Evolutionary conservation across 2,329 filamentous ascomycete genomes (phyloP), one percentile per base, ranked within the genome.

Genomic region (Chalara sp.): DNA sequence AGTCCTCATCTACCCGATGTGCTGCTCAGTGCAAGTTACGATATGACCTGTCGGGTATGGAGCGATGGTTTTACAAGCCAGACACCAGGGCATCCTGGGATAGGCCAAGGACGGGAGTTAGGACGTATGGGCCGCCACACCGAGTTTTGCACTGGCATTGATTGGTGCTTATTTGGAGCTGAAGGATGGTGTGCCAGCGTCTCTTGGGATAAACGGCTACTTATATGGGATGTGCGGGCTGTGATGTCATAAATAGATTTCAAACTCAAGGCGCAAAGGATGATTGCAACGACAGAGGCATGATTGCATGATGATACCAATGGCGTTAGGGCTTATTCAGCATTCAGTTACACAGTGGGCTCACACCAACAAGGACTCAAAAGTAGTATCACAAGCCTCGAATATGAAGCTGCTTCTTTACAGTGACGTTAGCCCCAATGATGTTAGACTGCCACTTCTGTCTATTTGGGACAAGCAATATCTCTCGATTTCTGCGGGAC

Each of bases 11-110:
- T 93, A n/a, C 83, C 84, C 52, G 89, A 97, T 65, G 79, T 96
- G 7, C 70, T 99, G 41, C 76, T 96, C 41, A 93, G 84, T 60
- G 92, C 88, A 1, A 93, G 90, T 65, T 99, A 99, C 68, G 93
- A 99, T 70, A 99, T 99, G 93, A 96, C 89, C 5, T 95, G 93
- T 59, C 81, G 93, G 32, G 76, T 96, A 46, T 99, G 93, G 93
- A 89, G 84, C 8, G 93, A 97, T 65, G 87, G 82, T 57, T 68
- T 53, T 5, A 71, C 74, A 55, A 73, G 74, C 13, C 41, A 53
- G 21, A 44, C 48, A 30, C 32, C 62, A 66, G 4, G 61, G 57
- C 44, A 49, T 13, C 52, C 54, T 65, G 67, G 32, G 53, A 29
- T 40, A 13, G 40, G 32, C 32, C 32, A 35, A 2, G 51, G 53